Percentiles rank a stretch among this genome's conserved stretches.
Conservation (phyloP, 768 basidiomycete genomes). For the Boletus reticulatus region DNA sequence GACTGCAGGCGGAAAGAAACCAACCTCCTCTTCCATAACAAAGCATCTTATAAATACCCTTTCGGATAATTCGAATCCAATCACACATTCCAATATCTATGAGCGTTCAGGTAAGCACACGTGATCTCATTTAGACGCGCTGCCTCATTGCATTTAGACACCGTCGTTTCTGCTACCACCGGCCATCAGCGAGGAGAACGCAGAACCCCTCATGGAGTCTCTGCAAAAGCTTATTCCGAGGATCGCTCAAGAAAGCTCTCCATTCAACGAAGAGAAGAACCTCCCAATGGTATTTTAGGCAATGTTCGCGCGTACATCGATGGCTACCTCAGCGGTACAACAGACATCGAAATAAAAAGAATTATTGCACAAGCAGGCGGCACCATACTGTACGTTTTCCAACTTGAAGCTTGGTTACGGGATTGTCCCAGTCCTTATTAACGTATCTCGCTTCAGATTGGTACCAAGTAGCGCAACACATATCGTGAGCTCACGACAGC, state of each 20-base stretch:
- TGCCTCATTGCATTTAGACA: slow-evolving; percentile 38
- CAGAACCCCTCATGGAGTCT: slow-evolving; percentile 22
- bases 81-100: slow-evolving; percentile 68
- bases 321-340: slow-evolving; percentile 68
- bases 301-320: slow-evolving; percentile 64
- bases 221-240: slow-evolving; percentile 38
- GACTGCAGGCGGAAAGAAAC: slow-evolving; percentile 29
- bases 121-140: background rate
- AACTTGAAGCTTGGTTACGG: background rate
- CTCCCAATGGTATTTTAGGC: slow-evolving; percentile 30
- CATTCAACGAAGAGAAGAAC: slow-evolving; percentile 22
- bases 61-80: slow-evolving; percentile 66
- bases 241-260: slow-evolving; percentile 48
- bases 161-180: slow-evolving; percentile 58
- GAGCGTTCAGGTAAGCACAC: slow-evolving; percentile 53
- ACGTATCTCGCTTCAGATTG: slow-evolving; percentile 35
- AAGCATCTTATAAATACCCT: slow-evolving; percentile 62
- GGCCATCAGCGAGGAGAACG: slow-evolving; percentile 68
- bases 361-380: slow-evolving; percentile 69
- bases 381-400: slow-evolving; percentile 50
- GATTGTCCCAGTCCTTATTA: background rate
- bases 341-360: slow-evolving; percentile 78
- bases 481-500: slow-evolving; percentile 68
- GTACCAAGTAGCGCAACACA: slow-evolving; percentile 69
- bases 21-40: slow-evolving; percentile 48